Conservation (phyloP, 1,139 yeast genomes). For the Candida sp. region DNA sequence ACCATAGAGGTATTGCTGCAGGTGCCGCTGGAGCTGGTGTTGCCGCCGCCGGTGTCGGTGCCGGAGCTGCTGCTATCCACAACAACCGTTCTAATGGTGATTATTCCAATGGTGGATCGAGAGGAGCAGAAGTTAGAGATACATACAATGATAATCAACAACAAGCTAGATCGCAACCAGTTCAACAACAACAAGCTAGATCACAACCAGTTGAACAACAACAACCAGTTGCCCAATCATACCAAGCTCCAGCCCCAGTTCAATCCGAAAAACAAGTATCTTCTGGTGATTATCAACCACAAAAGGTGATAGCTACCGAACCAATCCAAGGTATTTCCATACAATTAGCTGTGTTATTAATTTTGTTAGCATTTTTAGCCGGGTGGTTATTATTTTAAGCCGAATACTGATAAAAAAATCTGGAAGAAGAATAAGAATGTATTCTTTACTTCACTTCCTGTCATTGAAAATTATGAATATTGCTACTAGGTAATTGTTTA, state of each 20-base stretch:
- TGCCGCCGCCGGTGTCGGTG: conserved; percentile 12
- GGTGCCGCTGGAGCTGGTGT: conserved; percentile 10
- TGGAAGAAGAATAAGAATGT: too few species aligned
- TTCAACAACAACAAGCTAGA: conserved; percentile 3
- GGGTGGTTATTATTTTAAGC: conserved; percentile 57
- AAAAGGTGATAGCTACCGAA: conserved; percentile 14
- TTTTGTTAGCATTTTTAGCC: conserved; percentile 53
- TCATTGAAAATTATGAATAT: background rate
- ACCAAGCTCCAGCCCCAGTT: conserved; percentile 5
- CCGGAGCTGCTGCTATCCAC: conserved; percentile 9
- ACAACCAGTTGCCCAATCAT: background rate
- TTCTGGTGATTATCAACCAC: conserved; percentile 3
- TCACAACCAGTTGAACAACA: conserved; percentile 5
- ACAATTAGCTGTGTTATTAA: conserved; percentile 48
- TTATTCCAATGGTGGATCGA: conserved; percentile 7
- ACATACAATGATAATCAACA: conserved; percentile 4
- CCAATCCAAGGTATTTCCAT: conserved; percentile 50
- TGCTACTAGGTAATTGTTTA: background rate
- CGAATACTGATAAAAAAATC: too few species aligned
- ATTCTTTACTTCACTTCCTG: too few species aligned
- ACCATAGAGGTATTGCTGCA: conserved; percentile 7
- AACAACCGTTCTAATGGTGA: conserved; percentile 8
- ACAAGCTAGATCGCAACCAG: conserved; percentile 6
- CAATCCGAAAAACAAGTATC: conserved; percentile 1
- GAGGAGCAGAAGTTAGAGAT: background rate